Percentiles rank a stretch among this genome's conserved stretches.
Evolutionary conservation across 495 filamentous ascomycete genomes (phyloP).

Genomic region (Penicillium angulare): DNA sequence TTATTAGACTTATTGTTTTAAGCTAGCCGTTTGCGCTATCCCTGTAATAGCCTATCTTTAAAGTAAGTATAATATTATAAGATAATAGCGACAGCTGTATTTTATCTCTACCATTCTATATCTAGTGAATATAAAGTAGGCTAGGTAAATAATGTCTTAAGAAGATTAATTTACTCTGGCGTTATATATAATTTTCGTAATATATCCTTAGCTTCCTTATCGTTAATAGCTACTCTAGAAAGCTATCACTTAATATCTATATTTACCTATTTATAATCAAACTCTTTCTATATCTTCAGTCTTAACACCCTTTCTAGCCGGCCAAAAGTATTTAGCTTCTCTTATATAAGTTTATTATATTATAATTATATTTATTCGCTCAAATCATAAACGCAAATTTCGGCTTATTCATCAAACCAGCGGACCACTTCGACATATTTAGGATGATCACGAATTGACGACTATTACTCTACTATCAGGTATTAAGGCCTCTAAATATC

Average conservation of each 20-base stretch:
- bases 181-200: too few relatives aligned
- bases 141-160: too few relatives aligned
- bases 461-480: conserved; percentile 23
- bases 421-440: conserved; percentile 7
- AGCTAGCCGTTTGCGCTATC: too few relatives aligned
- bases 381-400: conserved; percentile 3
- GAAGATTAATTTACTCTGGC: too few relatives aligned
- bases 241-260: conserved; percentile 26
- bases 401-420: conserved; percentile 4
- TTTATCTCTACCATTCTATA: too few relatives aligned
- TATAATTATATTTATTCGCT: conserved; percentile 4
- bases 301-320: conserved; percentile 13
- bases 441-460: conserved; percentile 26
- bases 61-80: too few relatives aligned
- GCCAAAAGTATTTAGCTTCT: conserved; percentile 15
- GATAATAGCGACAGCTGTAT: too few relatives aligned
- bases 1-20: too few relatives aligned
- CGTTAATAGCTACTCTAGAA: conserved; percentile 11
- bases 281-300: conserved; percentile 6
- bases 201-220: too few relatives aligned
- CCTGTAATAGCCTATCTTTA: too few relatives aligned
- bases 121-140: too few relatives aligned
- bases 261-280: conserved; percentile 17
- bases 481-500: conserved; percentile 31
- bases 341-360: conserved; percentile 12